Base-by-base conservation (phyloP, 306 rosid species). In the Hippophae gyantsensis region DNA sequence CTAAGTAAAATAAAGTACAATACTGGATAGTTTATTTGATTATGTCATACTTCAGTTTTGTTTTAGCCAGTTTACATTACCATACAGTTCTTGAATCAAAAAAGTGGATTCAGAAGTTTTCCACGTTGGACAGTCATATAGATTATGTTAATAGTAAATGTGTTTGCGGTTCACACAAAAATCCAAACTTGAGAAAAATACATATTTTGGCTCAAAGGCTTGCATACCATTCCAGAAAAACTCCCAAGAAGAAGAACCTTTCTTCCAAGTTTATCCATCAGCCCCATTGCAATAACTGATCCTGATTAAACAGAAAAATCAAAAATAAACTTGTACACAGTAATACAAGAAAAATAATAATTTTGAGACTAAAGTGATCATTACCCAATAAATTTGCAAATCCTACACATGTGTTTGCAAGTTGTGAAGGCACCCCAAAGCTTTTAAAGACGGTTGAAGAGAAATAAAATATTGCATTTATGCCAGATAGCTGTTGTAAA, bases 211-310 rank as follows among this genome's bases (percentile, higher is more conserved):
- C 1, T 10, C 13, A 8, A 10, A 23, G 53, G 53, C 63, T 27
- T 64, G 60, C 83, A 75, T 67, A 88, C 96, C 96, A 88, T 88
- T 78, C 94, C 87, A 41, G 79, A 67, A 75, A 88, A 88, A 69
- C 96, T 88, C 66, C 94, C 86, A 48, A 88, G 68, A 70, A 88
- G 90, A 70, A 82, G 94, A 56, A 71, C 78, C 68, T 77, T 88
- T 57, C 94, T 74, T 71, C 96, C 96, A 65, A 88, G 88, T 80
- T 88, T 88, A 81, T 88, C 96, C 96, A 85, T 82, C 74, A 88
- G 59, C 66, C 78, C 82, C 84, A 81, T 88, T 62, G 96, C 86
- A 68, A 78, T 38, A 43, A 82, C 26, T 45, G 94, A 88, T 43
- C 96, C 96, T 88, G 83, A 56, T 49, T 48, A 58, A 18, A 70